These are phyloP conservation scores for Phytophthora constricta DNA, from an alignment of 352 stramenopile genomes.

Conservation along the genomic window DNA sequence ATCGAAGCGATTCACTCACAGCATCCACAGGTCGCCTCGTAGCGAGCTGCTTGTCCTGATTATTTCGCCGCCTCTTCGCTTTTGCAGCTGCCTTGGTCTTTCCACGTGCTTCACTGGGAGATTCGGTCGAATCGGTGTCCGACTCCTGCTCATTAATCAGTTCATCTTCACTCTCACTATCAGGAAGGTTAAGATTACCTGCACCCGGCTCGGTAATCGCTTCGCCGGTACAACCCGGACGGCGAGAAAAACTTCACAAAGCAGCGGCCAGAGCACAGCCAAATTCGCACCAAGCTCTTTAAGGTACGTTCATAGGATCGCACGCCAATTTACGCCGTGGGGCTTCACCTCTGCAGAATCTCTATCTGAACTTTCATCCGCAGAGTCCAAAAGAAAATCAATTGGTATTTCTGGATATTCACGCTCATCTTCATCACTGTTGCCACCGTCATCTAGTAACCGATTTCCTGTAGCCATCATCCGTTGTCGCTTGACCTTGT, in stretches of 20 bases:
- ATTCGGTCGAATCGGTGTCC: background rate
- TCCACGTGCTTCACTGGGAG: background rate
- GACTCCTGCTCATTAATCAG: background rate
- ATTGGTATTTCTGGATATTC: background rate
- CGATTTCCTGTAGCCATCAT: conserved; percentile 10
- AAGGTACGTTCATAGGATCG: conserved; percentile 10
- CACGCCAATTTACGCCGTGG: background rate
- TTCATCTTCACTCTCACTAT: background rate
- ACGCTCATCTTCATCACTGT: background rate
- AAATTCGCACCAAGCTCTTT: conserved; percentile 1
- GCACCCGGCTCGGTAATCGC: conserved; percentile 11
- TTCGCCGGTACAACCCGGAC: conserved; percentile 12
- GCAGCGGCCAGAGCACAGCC: conserved; percentile 6
- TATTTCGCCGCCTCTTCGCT: background rate
- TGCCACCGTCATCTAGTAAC: background rate
- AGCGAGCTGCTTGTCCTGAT: background rate
- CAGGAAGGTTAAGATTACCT: background rate
- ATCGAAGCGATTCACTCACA: background rate
- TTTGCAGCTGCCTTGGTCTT: background rate
- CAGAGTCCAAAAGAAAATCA: background rate
- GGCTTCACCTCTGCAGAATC: background rate
- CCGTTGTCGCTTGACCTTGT: background rate
- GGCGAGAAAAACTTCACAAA: conserved; percentile 14
- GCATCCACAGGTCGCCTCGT: background rate
- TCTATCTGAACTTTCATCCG: background rate